These are phyloP conservation scores for Helianthus tuberosus DNA, from an alignment of 129 eudicot species.

Conservation along the genomic window DNA sequence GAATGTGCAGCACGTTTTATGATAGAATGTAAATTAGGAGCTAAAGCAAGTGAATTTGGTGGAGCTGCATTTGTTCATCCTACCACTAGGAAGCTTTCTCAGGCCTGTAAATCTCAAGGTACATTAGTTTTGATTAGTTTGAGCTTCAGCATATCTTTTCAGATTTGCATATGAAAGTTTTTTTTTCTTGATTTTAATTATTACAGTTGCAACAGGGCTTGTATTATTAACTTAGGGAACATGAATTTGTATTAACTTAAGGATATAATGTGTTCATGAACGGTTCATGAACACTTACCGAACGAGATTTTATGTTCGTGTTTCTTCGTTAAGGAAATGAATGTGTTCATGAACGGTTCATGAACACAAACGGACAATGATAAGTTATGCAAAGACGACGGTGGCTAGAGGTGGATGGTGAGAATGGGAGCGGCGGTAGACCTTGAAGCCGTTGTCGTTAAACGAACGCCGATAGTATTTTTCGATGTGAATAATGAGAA, in stretches of 20 bases:
- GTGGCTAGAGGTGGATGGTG: no score
- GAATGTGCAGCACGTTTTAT: background rate
- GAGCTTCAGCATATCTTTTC: background rate
- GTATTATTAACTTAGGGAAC: background rate
- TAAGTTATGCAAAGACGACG: no score
- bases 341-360: no score
- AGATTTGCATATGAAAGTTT: background rate
- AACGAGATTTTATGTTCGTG: no score
- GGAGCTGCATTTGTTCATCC: constrained; percentile 51
- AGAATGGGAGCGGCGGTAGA: no score
- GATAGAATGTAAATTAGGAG: constrained; percentile 54
- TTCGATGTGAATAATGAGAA: no score
- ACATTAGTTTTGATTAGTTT: constrained; percentile 8
- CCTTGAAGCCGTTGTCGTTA: no score
- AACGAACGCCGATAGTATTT: no score
- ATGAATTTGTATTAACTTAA: background rate
- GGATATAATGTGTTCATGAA: background rate
- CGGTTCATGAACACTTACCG: background rate
- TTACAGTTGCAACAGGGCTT: background rate
- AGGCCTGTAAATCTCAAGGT: constrained; percentile 44
- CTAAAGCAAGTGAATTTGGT: constrained; percentile 63
- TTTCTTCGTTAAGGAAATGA: no score
- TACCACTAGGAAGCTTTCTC: constrained; percentile 29
- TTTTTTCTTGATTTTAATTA: background rate
- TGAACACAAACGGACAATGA: no score